These are phyloP conservation scores for Rhodamnia argentea DNA, from an alignment of 345 rosid genomes.

Conservation along the genomic window DNA sequence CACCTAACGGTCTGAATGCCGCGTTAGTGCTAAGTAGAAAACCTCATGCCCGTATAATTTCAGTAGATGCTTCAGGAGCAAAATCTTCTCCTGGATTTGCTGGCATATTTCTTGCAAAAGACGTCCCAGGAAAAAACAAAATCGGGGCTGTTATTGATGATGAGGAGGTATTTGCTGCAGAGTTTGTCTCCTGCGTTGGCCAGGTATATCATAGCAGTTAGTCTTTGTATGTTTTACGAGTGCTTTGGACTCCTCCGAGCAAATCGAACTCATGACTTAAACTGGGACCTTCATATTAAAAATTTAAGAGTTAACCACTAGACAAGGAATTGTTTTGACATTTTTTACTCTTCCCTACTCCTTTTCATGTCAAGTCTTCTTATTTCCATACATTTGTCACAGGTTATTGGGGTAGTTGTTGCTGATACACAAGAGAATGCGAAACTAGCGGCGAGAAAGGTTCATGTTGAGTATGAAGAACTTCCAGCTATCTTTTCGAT, in stretches of 20 bases:
- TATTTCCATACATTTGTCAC: conserved; percentile 1
- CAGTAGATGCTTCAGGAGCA: conserved; percentile 63
- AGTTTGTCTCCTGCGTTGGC: conserved; percentile 88
- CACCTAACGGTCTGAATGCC: conserved; percentile 76
- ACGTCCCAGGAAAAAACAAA: conserved; percentile 60
- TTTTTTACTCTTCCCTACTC: background rate
- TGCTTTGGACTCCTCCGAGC: background rate
- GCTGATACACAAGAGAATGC: conserved; percentile 97
- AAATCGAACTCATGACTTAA: background rate
- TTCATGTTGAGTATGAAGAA: conserved; percentile 62
- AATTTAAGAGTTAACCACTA: background rate
- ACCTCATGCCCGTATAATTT: conserved; percentile 77
- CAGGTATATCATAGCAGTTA: conserved; percentile 36
- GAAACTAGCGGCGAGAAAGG: conserved; percentile 64
- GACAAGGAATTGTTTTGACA: background rate
- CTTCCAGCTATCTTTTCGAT: conserved; percentile 78
- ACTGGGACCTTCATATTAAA: background rate
- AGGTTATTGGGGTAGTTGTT: conserved; percentile 88
- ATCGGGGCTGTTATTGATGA: conserved; percentile 66
- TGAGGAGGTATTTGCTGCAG: conserved; percentile 82
- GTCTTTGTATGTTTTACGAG: background rate
- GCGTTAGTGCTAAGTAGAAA: conserved; percentile 74
- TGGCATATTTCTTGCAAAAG: conserved; percentile 74
- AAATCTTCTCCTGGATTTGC: conserved; percentile 68
- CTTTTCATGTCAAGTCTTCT: background rate